phyloP scores from a whole-genome alignment of 371 early-diverging fungal species.

The Haplosporangium sp. region DNA sequence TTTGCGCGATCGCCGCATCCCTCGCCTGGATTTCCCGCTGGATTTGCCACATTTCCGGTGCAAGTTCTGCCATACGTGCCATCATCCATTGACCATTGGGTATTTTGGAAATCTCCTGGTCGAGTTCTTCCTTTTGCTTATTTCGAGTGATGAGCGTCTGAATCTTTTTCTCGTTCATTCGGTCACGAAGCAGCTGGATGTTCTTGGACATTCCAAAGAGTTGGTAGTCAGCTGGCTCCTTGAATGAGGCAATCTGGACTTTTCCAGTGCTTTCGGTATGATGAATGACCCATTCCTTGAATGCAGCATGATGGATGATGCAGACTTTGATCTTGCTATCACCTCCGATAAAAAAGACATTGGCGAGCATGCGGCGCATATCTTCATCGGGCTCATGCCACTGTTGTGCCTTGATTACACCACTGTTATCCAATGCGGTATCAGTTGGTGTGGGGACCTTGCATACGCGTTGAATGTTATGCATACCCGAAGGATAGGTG shows the following conservation, averaged over 20 bases:
- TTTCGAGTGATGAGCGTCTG: not conserved
- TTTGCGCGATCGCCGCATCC: not conserved
- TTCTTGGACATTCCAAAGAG: constrained; percentile 16
- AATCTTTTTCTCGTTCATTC: constrained; percentile 3
- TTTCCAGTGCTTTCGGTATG: not conserved
- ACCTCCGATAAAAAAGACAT: not conserved
- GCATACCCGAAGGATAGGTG: constrained; percentile 10
- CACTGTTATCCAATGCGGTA: not conserved
- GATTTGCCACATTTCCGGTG: constrained; percentile 9
- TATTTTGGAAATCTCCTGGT: not conserved
- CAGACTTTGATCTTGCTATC: constrained; percentile 1
- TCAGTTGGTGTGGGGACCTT: constrained; percentile 24
- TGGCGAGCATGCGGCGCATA: constrained; percentile 6
- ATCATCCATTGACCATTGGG: constrained; percentile 10
- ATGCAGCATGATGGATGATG: not conserved
- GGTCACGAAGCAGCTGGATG: constrained; percentile 12
- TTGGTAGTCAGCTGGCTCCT: not conserved
- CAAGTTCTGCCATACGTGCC: not conserved
- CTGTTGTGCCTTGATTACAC: not conserved
- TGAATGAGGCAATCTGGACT: not conserved
- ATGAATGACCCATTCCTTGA: constrained; percentile 6
- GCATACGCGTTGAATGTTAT: constrained; percentile 18
- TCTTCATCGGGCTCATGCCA: constrained; percentile 14
- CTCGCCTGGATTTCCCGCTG: not conserved
- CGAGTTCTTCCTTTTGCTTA: not conserved